A percentile compares a stretch with the other conserved stretches of the same genome.
Evolutionary conservation across 768 basidiomycete species (phyloP).

Genomic region (Wakefieldia striispora): DNA sequence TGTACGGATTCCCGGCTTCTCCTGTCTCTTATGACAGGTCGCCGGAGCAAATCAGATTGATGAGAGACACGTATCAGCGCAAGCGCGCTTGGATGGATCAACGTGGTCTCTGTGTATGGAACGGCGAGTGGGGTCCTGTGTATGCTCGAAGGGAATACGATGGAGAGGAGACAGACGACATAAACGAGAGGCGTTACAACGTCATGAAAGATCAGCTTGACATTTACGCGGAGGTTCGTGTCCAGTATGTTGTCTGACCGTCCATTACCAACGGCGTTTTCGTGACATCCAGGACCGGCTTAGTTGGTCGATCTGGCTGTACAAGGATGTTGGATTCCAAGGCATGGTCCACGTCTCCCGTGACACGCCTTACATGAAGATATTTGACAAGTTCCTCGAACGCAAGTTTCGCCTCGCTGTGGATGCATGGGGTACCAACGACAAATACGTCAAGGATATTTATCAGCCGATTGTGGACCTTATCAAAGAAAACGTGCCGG

Average conservation of each 20-base stretch:
- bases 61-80: slow-evolving; percentile 49
- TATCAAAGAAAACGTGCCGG: slow-evolving; percentile 52
- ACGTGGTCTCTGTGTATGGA: slow-evolving; percentile 65
- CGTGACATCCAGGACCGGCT: slow-evolving; percentile 47
- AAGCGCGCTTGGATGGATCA: slow-evolving; percentile 79
- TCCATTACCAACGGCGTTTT: not conserved
- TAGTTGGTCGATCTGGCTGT: slow-evolving; percentile 86
- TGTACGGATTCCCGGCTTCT: slow-evolving; percentile 66
- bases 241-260: not conserved
- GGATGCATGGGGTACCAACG: slow-evolving; percentile 79
- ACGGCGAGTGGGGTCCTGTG: slow-evolving; percentile 86
- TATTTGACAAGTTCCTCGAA: slow-evolving; percentile 64
- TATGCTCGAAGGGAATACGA: slow-evolving; percentile 64
- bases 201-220: slow-evolving; percentile 73
- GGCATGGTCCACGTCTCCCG: slow-evolving; percentile 77
- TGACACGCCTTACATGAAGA: slow-evolving; percentile 68
- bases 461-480: slow-evolving; percentile 68
- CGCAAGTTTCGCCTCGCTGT: slow-evolving; percentile 77
- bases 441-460: slow-evolving; percentile 48
- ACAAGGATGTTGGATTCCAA: slow-evolving; percentile 83
- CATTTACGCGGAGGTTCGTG: slow-evolving; percentile 60
- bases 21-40: slow-evolving; percentile 17
- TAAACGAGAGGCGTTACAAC: slow-evolving; percentile 64
- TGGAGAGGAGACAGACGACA: slow-evolving; percentile 55
- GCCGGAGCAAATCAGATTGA: too few species aligned